Conservation (phyloP, 2,329 filamentous ascomycete genomes). For the Diaporthe ilicicola region DNA sequence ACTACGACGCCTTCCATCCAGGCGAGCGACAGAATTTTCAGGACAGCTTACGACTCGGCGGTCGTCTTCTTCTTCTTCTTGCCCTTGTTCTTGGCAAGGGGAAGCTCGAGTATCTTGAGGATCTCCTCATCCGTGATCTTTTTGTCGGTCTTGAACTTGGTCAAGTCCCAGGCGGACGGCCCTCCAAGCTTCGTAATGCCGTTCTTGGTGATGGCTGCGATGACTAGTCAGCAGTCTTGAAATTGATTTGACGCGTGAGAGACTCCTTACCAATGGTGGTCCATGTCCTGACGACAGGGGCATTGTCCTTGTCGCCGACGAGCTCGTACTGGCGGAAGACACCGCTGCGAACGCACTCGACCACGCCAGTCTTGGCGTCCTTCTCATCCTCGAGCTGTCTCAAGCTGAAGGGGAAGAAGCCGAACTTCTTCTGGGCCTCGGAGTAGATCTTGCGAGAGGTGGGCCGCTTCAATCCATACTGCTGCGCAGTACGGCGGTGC, state of each 20-base stretch:
- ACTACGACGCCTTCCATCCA: not conserved
- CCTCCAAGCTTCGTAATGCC: conserved; percentile 87
- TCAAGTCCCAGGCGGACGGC: conserved; percentile 78
- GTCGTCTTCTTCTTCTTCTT: conserved; percentile 81
- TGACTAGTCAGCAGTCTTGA: conserved; percentile 37
- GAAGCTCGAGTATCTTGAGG: conserved; percentile 91
- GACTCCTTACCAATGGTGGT: conserved; percentile 84
- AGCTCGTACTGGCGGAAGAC: conserved; percentile 97
- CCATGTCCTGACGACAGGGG: conserved; percentile 85
- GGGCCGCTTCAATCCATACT: conserved; percentile 91
- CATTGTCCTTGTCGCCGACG: conserved; percentile 89
- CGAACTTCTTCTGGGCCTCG: conserved; percentile 97
- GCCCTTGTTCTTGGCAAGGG: conserved; percentile 85
- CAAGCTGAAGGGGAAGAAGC: conserved; percentile 96
- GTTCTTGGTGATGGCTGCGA: conserved; percentile 93
- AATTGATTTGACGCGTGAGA: conserved; percentile 32
- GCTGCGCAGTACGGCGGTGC: conserved; percentile 90
- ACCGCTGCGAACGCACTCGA: conserved; percentile 93
- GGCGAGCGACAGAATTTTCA: not conserved
- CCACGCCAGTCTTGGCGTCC: conserved; percentile 91
- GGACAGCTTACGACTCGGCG: conserved; percentile 25
- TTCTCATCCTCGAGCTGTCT: conserved; percentile 97
- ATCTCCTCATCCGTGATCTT: conserved; percentile 97
- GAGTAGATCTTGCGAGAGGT: conserved; percentile 92
- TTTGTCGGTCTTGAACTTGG: conserved; percentile 92